Percentiles rank a stretch among this genome's conserved stretches.
These are phyloP conservation scores for Talaromyces funiculosus DNA, from an alignment of 2,329 filamentous ascomycete species.

Conservation along the genomic window DNA sequence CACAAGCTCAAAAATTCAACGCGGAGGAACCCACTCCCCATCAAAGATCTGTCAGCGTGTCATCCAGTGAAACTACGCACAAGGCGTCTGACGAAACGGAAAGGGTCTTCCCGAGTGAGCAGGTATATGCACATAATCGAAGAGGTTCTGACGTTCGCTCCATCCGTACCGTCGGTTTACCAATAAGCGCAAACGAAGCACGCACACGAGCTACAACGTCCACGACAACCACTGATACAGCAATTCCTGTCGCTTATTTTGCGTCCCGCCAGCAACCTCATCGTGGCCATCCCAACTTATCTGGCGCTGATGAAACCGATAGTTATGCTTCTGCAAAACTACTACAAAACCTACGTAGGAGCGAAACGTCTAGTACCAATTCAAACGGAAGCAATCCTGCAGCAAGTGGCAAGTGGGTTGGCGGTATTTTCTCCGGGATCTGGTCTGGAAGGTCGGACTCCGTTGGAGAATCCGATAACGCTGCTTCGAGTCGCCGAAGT, in stretches of 20 bases:
- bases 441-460: slow-evolving; percentile 50
- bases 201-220: slow-evolving; percentile 46
- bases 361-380: slow-evolving; percentile 45
- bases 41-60: slow-evolving; percentile 40
- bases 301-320: slow-evolving; percentile 28
- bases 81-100: slow-evolving; percentile 31
- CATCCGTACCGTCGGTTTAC: slow-evolving; percentile 37
- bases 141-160: slow-evolving; percentile 42
- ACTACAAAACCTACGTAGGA: slow-evolving; percentile 49
- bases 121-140: slow-evolving; percentile 25
- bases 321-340: slow-evolving; percentile 52
- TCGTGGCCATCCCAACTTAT: slow-evolving; percentile 24
- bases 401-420: slow-evolving; percentile 46
- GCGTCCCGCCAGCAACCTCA: slow-evolving; percentile 36
- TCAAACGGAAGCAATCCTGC: slow-evolving; percentile 44
- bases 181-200: slow-evolving; percentile 43
- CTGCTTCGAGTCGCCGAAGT: slow-evolving; percentile 2
- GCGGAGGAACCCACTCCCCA: slow-evolving; percentile 29
- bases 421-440: slow-evolving; percentile 51
- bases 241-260: slow-evolving; percentile 52
- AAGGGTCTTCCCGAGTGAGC: slow-evolving; percentile 12
- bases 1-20: slow-evolving; percentile 42
- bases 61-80: slow-evolving; percentile 38
- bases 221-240: slow-evolving; percentile 46
- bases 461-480: slow-evolving; percentile 21